Percentiles rank a stretch among this genome's conserved stretches.
Conservation (phyloP, 2,329 filamentous ascomycete species). For the Mycogone perniciosa region DNA sequence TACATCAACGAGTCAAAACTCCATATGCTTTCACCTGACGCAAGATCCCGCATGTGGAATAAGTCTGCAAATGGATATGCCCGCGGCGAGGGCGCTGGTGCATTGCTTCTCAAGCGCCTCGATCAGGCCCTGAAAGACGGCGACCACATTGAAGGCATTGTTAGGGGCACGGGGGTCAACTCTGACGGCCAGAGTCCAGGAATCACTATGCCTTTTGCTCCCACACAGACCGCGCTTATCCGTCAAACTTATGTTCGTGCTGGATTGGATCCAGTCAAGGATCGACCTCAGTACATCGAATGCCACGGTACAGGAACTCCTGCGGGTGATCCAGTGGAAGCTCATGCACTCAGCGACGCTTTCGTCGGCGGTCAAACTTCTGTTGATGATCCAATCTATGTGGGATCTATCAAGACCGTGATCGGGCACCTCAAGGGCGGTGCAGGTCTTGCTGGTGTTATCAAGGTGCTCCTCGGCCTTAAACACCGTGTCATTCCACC, state of each 20-base stretch:
- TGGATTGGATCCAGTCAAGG: too few species aligned
- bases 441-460: slow-evolving; percentile 12
- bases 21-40: slow-evolving; percentile 13
- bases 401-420: slow-evolving; percentile 12
- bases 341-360: neutral
- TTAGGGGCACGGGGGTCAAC: slow-evolving; percentile 1
- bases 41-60: neutral
- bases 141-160: slow-evolving; percentile 1
- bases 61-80: slow-evolving; percentile 41
- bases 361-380: neutral
- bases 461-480: slow-evolving; percentile 10
- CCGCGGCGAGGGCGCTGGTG: slow-evolving; percentile 34
- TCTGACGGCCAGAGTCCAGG: slow-evolving; percentile 3
- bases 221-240: neutral
- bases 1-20: slow-evolving; percentile 7
- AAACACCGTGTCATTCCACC: slow-evolving; percentile 15
- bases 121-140: slow-evolving; percentile 1
- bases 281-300: neutral
- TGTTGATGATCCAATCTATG: neutral
- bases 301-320: slow-evolving; percentile 8
- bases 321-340: slow-evolving; percentile 18
- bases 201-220: slow-evolving; percentile 1
- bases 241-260: neutral
- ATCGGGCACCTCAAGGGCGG: slow-evolving; percentile 8
- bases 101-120: slow-evolving; percentile 2